Evolutionary conservation across 768 basidiomycete genomes (phyloP).

Genomic region (Serpula lacrymans): DNA sequence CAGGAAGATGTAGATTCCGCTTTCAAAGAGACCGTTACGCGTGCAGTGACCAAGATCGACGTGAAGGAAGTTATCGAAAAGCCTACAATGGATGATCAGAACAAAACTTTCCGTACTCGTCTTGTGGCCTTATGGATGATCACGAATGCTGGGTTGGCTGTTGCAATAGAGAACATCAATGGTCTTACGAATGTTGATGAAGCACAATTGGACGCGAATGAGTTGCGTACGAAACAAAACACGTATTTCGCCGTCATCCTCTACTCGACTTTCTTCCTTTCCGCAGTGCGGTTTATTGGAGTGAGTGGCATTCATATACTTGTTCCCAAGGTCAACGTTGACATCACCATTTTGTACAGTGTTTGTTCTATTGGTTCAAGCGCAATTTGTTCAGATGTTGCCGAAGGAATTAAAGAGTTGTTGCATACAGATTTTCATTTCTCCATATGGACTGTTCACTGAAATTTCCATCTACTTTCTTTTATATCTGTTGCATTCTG

Average conservation of each 20-base stretch:
- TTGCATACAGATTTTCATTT: conserved; percentile 3
- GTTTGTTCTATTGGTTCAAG: conserved; percentile 79
- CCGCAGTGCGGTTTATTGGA: conserved; percentile 70
- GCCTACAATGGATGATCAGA: conserved; percentile 84
- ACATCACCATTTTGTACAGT: conserved; percentile 53
- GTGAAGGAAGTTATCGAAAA: conserved; percentile 67
- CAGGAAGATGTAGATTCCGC: conserved; percentile 88
- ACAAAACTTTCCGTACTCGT: conserved; percentile 90
- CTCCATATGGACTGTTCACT: conserved; percentile 21
- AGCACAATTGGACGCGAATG: conserved; percentile 35
- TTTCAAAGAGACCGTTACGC: conserved; percentile 89
- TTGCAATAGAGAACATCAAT: conserved; percentile 75
- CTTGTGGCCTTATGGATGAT: conserved; percentile 83
- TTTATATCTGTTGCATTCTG: conserved; percentile 18
- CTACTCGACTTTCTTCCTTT: conserved; percentile 73
- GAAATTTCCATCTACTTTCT: conserved; percentile 30
- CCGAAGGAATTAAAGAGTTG: conserved; percentile 56
- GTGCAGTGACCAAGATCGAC: conserved; percentile 75
- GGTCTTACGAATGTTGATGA: conserved; percentile 47
- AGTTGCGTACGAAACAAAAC: conserved; percentile 47
- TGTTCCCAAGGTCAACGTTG: conserved; percentile 4
- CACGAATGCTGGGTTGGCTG: conserved; percentile 62
- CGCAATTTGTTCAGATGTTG: conserved; percentile 81
- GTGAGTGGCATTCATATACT: conserved; percentile 41
- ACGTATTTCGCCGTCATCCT: conserved; percentile 76